Base-by-base conservation (phyloP, 1,139 yeast species). In the Saccharomyces uvarum region DNA sequence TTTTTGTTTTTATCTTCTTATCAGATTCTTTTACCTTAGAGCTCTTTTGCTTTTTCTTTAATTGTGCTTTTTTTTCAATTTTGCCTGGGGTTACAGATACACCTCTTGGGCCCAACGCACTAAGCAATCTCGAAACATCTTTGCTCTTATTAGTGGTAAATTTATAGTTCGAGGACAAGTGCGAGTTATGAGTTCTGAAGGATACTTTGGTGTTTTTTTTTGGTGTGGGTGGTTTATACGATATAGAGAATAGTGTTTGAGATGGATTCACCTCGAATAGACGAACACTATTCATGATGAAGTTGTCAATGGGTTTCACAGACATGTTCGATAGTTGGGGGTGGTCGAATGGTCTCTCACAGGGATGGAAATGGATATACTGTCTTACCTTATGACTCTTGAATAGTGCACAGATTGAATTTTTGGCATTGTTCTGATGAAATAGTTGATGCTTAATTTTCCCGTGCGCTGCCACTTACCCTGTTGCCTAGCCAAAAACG, bases 71-170 rank as follows among this genome's bases (percentile, higher is more conserved):
- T 47, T 57, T 59, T 53, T 61, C 69, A 8, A 64, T 57, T 32
- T 56, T 61, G 4, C 60, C 58, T n/a, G 63, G 60, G 21, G 58
- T 57, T 28, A 68, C 61, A 13, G 70, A 59, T 8, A 87, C 86
- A 2, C 95, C 93, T 57, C 80, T 77, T 3, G 97, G 97, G 0
- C 97, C 97, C 52, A 90, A 68, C n/a, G 91, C 89, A 44, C 88
- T 82, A 68, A 89, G 73, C 32, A 91, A 70, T 63, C 93, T 79
- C 16, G 93, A 84, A 47, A 91, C 79, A 68, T 90, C 97, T 70
- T 90, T 90, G 50, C 78, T 72, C 63, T 85, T 85, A 59, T 75
- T 73, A 0, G 96, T 83, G 56, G 77, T 77, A 64, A 78, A 81
- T 60, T 79, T 79, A 69, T 86, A 79, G 55, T 87, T 78, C 49